phyloP scores from a whole-genome alignment of 2,329 filamentous ascomycete genomes.

The Fusarium buxicola region DNA sequence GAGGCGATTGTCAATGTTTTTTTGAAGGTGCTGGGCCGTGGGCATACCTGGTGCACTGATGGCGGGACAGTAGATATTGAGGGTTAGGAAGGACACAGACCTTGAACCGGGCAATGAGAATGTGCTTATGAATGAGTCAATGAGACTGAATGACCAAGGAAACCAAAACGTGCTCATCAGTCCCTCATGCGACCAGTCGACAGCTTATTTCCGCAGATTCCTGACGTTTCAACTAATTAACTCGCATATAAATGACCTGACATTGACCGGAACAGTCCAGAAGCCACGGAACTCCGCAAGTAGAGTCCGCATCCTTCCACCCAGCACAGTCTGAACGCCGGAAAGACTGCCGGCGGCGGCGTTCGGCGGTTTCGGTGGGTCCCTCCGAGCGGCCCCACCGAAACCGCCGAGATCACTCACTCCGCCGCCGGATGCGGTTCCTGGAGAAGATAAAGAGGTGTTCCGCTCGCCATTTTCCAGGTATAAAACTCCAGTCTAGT shows the following conservation, averaged over 20 bases:
- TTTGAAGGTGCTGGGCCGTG: not conserved
- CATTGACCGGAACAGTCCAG: not conserved
- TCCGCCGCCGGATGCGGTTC: slow-evolving; percentile 19
- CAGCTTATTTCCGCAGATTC: too few relatives aligned
- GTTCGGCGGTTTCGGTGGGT: slow-evolving; percentile 45
- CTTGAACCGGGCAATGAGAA: not conserved
- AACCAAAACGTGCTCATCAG: not conserved
- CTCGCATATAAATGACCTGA: too few relatives aligned
- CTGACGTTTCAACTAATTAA: too few relatives aligned
- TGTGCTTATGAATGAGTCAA: not conserved
- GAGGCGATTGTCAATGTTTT: not conserved
- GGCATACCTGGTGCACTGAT: not conserved
- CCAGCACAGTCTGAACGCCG: not conserved
- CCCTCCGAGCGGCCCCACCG: slow-evolving; percentile 23
- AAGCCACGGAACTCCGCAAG: slow-evolving; percentile 1
- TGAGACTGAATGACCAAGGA: not conserved
- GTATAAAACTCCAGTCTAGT: too few relatives aligned
- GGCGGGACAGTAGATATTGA: not conserved
- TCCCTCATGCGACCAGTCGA: too few relatives aligned
- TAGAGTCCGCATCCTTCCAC: not conserved
- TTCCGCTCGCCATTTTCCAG: not conserved
- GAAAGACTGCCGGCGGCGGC: slow-evolving; percentile 29
- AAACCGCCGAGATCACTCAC: slow-evolving; percentile 35
- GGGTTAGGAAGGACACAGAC: too few relatives aligned
- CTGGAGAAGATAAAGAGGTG: slow-evolving; percentile 29